Evolutionary conservation across 192 early-diverging fungal genomes (phyloP), one percentile per base, ranked within the genome.

Genomic region (Coemansia sp.): DNA sequence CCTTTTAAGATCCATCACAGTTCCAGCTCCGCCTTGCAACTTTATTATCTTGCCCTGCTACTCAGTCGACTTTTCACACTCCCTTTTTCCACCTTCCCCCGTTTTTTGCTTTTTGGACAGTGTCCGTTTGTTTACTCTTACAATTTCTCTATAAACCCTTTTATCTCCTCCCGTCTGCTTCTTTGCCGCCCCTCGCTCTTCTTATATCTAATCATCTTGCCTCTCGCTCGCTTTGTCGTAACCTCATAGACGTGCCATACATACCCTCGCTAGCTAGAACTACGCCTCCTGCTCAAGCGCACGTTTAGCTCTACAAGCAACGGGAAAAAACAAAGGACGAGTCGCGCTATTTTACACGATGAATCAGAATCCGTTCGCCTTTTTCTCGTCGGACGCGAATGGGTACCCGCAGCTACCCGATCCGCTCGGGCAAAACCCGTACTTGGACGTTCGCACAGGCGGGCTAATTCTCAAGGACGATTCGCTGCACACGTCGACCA

Each of bases 351-450:
- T 17, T 32, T 10, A 5, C 24, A 58, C 8, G 53, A 81, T 81
- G 78, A 81, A 81, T 63, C 73, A 71, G 62, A 81, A 81, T 43
- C 73, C 78, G 42, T 81, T 81, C 69, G 78, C 78, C 31, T 81
- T 81, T 40, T 81, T 81, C 20, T 53, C 78, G 24, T 14, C 78
- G 9, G 78, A 81, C 27, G 61, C 71, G 25, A 47, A 47, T 24
- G 78, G 68, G 1, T 81, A 76, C 32, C 58, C 78, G 11, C 78
- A 75, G 58, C 63, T 81, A 9, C 73, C 69, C 2, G 78, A 81
- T 32, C 62, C 78, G 22, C 53, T 81, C 2, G 60, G 51, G 3
- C 65, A 67, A 7, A 37, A 66, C 15, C 38, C 65, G 42, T 81
- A 81, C 36, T 59, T 81, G n/a, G 78, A 81, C 17, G 57, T 73